These are phyloP conservation scores for Lactarius vividus DNA, from an alignment of 768 basidiomycete genomes.

Conservation along the genomic window DNA sequence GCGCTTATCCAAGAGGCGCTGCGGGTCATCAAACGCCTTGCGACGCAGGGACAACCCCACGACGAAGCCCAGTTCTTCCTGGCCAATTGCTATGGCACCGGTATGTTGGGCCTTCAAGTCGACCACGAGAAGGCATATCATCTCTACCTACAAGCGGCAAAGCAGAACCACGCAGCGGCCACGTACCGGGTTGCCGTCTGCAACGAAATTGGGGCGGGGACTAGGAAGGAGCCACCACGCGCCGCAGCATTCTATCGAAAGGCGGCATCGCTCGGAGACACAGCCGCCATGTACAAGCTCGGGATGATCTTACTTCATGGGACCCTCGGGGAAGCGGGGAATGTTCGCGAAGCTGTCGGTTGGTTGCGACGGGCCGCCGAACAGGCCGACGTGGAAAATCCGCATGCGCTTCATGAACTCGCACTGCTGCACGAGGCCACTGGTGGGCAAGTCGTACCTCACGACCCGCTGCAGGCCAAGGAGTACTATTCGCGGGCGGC, in stretches of 20 bases:
- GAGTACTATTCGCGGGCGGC: conserved; percentile 87
- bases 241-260: conserved; percentile 97
- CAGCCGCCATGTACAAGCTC: conserved; percentile 99
- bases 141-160: conserved; percentile 93
- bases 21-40: conserved; percentile 89
- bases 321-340: conserved; percentile 74
- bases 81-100: conserved; percentile 95
- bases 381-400: conserved; percentile 97
- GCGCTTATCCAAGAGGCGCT: conserved; percentile 81
- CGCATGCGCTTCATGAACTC: conserved; percentile 96
- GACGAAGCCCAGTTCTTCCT: conserved; percentile 98
- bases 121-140: conserved; percentile 99
- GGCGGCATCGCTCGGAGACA: conserved; percentile 93
- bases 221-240: conserved; percentile 79
- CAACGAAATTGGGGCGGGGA: conserved; percentile 98
- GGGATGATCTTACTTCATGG: conserved; percentile 95
- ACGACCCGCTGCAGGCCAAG: conserved; percentile 80
- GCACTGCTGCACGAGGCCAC: conserved; percentile 79
- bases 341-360: conserved; percentile 86
- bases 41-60: conserved; percentile 88
- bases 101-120: conserved; percentile 90
- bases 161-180: conserved; percentile 93
- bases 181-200: conserved; percentile 98
- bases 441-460: conserved; percentile 62
- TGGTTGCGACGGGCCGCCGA: conserved; percentile 95